Base-by-base conservation (phyloP, 306 rosid species). In the Ormosia semicastrata region DNA sequence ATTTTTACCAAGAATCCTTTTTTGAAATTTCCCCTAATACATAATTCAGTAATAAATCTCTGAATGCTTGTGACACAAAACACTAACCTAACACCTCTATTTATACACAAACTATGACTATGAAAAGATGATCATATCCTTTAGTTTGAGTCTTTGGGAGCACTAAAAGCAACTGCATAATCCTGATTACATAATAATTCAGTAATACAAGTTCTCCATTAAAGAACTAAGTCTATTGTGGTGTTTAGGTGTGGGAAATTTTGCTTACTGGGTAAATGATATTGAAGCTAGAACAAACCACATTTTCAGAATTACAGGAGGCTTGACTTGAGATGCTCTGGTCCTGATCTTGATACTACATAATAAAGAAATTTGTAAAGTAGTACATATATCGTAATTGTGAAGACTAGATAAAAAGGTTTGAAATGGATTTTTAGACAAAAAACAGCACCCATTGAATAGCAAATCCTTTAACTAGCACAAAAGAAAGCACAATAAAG, bases 331-430 rank as follows among this genome's bases (percentile, higher is more conserved):
- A 81, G 67, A 92, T 80, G 89, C 82, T 77, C 54, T 77, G 84
- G 39, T 89, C 92, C 84, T 85, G 89, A 72, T 86, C 86, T 75
- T 41, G 78, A 87, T 79, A 76, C 98, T 96, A 92, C 89, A 89
- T 54, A 37, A 73, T 43, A 67, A 74, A 81, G 70, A 69, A 52
- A 56, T 18, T 65, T 34, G 43, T 53, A 52, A 52, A 12, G 43
- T 40, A 63, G 64, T 32, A 72, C 14, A 57, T 66, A 52, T 14
- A 54, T 53, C 79, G 65, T 71, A 80, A 62, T 75, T 63, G 72
- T 17, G 54, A 82, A 13, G 18, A 69, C 73, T 44, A 39, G 53
- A 83, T 67, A 30, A 29, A 32, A 70, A 33, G 11, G 5, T 37
- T 37, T 37, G n/a, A n/a, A n/a, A n/a, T n/a, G n/a, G n/a, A n/a